Evolutionary conservation across 148 eudicot genomes (phyloP).

Genomic region (Vaccinium myrtillus): DNA sequence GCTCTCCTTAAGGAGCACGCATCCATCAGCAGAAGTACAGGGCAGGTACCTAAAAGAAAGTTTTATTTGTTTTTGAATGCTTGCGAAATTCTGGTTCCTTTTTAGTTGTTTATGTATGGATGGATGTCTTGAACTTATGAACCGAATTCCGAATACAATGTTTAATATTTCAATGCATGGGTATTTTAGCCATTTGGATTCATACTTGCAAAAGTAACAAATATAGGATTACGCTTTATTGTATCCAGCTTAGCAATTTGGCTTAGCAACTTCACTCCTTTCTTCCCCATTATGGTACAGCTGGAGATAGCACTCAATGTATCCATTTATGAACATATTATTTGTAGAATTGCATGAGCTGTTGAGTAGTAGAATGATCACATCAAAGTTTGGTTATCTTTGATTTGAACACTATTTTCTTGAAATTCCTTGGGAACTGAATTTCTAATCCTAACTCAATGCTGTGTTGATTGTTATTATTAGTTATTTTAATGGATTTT

Average conservation of each 20-base stretch:
- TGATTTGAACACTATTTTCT: too few relatives aligned
- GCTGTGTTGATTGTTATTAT: too few relatives aligned
- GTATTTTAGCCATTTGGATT: background rate
- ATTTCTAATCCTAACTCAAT: too few relatives aligned
- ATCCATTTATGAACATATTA: background rate
- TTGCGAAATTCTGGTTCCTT: background rate
- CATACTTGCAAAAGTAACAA: background rate
- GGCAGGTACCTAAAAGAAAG: constrained; percentile 55
- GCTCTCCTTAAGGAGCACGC: constrained; percentile 82
- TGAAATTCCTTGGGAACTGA: too few relatives aligned
- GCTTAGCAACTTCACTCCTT: background rate
- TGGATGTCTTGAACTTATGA: background rate
- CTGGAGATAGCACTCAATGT: background rate
- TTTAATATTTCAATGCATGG: background rate
- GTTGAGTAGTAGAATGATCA: too few relatives aligned
- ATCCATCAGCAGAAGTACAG: constrained; percentile 67
- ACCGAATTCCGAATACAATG: background rate
- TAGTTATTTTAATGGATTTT: too few relatives aligned
- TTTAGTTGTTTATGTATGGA: background rate
- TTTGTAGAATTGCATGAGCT: too few relatives aligned
- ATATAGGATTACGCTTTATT: background rate
- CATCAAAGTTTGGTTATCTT: too few relatives aligned
- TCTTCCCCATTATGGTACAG: background rate
- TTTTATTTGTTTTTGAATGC: background rate
- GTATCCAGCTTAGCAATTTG: background rate